Percentiles rank a stretch among this genome's conserved stretches.
Evolutionary conservation across 495 filamentous ascomycete species (phyloP).

Genomic region (Lasiosphaeria hispida): DNA sequence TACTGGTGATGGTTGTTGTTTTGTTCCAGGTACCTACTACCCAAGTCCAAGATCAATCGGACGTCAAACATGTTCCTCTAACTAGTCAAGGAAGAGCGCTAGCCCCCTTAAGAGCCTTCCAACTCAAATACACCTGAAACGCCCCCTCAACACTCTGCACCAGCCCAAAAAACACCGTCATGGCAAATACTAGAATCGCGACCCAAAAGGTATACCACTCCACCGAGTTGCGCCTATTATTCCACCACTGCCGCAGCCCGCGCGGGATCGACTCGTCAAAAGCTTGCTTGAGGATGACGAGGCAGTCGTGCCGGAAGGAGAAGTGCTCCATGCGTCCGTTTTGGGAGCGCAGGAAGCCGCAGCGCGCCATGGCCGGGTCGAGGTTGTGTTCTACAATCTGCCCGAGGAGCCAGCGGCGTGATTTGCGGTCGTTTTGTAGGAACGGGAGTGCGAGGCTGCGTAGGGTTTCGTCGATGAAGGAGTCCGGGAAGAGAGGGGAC

Average conservation of each 20-base stretch:
- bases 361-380: neutral
- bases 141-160: conserved; percentile 49
- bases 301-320: conserved; percentile 49
- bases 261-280: conserved; percentile 51
- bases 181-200: conserved; percentile 42
- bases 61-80: no score
- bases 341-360: conserved; percentile 31
- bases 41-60: no score
- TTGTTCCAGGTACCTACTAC: no score
- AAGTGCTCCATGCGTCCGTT: conserved; percentile 40
- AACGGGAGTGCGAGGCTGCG: conserved; percentile 45
- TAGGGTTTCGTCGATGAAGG: conserved; percentile 45
- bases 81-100: no score
- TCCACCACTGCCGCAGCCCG: conserved; percentile 50
- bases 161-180: conserved; percentile 52
- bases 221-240: conserved; percentile 46
- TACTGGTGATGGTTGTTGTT: no score
- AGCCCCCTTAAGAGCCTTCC: neutral
- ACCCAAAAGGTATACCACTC: conserved; percentile 60
- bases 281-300: conserved; percentile 49
- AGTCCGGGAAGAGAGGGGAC: conserved; percentile 25
- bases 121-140: conserved; percentile 40
- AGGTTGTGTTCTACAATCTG: neutral
- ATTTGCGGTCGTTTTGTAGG: conserved; percentile 32
- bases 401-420: conserved; percentile 20